Conservation (phyloP, 73 alveolate species). For the Paramecium sonneborni region DNA sequence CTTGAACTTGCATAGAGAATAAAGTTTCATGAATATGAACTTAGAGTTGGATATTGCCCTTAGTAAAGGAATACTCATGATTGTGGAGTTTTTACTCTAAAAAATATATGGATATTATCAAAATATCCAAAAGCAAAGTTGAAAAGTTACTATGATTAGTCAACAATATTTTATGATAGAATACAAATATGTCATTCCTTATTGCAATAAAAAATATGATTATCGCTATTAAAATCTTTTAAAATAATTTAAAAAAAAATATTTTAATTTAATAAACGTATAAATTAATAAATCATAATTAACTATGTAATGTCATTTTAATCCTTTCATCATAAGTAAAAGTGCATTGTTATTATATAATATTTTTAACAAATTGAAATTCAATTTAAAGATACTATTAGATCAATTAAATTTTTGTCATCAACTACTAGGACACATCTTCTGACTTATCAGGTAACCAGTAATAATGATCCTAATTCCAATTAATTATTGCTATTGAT, state of each 20-base stretch:
- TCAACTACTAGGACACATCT: neutral
- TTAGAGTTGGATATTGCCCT: neutral
- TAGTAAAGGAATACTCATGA: neutral
- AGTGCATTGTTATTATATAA: neutral
- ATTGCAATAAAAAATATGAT: neutral
- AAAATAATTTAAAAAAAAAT: too few species aligned
- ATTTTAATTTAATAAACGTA: neutral
- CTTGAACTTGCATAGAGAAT: neutral
- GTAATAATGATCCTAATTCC: constrained; percentile 26
- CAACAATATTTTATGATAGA: constrained; percentile 17
- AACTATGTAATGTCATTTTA: neutral
- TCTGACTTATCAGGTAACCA: neutral
- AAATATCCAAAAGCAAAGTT: neutral
- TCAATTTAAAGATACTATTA: neutral
- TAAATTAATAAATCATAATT: neutral
- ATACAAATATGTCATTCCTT: neutral
- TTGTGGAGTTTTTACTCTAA: constrained; percentile 49
- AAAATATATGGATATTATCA: constrained; percentile 33
- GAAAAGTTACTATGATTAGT: neutral
- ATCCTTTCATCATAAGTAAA: constrained; percentile 39
- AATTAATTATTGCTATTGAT: neutral
- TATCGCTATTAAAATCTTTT: too few species aligned
- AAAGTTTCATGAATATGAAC: neutral
- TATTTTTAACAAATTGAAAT: neutral
- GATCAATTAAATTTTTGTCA: neutral